A percentile compares a stretch with the other conserved stretches of the same genome.
Conservation (phyloP, 2,329 filamentous ascomycete genomes). For the Rhexocercosporidium sp. region DNA sequence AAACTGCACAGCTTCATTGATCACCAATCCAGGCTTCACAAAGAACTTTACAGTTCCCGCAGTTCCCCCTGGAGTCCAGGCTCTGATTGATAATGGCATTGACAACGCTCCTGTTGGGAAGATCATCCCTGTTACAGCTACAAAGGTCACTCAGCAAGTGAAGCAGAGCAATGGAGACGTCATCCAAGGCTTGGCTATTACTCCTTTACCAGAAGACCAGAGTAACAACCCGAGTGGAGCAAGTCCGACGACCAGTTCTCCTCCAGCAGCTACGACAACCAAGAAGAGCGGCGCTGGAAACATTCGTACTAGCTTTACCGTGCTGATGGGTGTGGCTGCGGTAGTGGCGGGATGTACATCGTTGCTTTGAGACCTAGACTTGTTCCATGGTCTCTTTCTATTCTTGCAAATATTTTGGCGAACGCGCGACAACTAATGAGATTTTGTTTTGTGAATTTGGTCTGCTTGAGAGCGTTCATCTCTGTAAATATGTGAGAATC, state of each 20-base stretch:
- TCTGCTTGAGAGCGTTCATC: background rate
- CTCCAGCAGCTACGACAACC: slow-evolving; percentile 31
- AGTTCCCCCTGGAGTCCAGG: slow-evolving; percentile 69
- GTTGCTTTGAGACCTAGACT: background rate
- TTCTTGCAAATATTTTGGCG: slow-evolving; percentile 28
- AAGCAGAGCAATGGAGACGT: slow-evolving; percentile 58
- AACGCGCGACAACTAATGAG: slow-evolving; percentile 18
- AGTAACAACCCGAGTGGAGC: slow-evolving; percentile 55
- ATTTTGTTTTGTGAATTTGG: background rate
- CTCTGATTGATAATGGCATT: slow-evolving; percentile 80
- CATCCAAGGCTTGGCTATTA: slow-evolving; percentile 68
- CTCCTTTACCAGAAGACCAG: slow-evolving; percentile 53
- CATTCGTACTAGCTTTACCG: slow-evolving; percentile 21
- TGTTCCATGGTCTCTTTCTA: background rate
- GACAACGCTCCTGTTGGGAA: slow-evolving; percentile 66
- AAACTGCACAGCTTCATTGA: slow-evolving; percentile 68
- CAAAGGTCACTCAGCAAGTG: slow-evolving; percentile 61
- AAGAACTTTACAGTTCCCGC: slow-evolving; percentile 79
- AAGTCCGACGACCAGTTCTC: slow-evolving; percentile 19
- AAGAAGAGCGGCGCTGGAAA: slow-evolving; percentile 33
- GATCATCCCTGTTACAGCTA: slow-evolving; percentile 63
- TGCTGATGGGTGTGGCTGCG: slow-evolving; percentile 25
- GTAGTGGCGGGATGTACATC: slow-evolving; percentile 13
- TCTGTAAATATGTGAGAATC: background rate
- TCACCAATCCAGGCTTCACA: slow-evolving; percentile 71